Evolutionary conservation across 495 filamentous ascomycete genomes (phyloP).

Genomic region (Neurospora terricola): DNA sequence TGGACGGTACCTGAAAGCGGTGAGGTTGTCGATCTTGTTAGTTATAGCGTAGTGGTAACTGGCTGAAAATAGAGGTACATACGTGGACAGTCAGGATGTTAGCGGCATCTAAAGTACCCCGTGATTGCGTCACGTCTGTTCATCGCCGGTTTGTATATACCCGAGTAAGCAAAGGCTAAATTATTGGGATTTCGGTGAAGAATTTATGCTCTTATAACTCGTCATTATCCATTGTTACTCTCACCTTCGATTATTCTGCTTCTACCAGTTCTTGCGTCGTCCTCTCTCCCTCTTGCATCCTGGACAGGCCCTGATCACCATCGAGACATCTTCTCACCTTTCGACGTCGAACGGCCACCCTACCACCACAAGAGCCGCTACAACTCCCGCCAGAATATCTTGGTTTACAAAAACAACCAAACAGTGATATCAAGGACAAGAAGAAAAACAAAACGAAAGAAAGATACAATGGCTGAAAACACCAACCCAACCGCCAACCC

Average conservation of each 20-base stretch:
- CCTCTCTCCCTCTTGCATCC: neutral
- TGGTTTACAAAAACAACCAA: no score
- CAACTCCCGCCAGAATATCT: no score
- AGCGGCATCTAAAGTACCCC: neutral
- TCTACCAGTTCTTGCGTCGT: neutral
- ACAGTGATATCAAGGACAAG: no score
- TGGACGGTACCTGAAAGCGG: neutral
- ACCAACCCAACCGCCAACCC: conserved; percentile 14
- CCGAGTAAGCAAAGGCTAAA: neutral
- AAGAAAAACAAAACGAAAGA: neutral
- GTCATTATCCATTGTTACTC: neutral
- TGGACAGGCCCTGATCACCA: neutral
- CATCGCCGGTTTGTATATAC: neutral
- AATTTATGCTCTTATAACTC: neutral
- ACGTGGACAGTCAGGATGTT: neutral
- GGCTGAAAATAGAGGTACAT: neutral
- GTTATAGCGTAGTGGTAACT: neutral
- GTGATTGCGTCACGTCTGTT: neutral
- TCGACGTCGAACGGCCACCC: neutral
- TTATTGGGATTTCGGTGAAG: neutral
- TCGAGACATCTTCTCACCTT: neutral
- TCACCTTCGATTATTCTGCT: neutral
- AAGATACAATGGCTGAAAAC: neutral
- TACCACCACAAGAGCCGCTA: no score
- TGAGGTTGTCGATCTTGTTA: neutral